phyloP scores from a whole-genome alignment of 352 stramenopile genomes.

The Phytopythium montanum region DNA sequence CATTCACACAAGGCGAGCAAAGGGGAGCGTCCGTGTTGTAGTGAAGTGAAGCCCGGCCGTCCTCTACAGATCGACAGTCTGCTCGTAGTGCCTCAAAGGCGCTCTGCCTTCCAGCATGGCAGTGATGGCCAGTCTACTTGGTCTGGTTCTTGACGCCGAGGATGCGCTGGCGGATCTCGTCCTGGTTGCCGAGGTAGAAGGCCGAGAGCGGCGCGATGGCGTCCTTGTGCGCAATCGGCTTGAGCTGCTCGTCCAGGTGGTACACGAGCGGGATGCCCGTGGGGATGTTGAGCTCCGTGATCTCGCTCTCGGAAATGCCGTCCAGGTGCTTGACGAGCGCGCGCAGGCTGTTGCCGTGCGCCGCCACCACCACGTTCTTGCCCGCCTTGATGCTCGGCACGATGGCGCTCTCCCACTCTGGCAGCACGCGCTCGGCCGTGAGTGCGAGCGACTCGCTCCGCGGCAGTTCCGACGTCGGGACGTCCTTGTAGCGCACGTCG shows the following conservation, averaged over 20 bases:
- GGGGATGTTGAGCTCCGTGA: constrained; percentile 94
- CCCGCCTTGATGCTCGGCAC: constrained; percentile 89
- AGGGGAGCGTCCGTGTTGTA: too few species aligned
- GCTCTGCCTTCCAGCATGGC: too few species aligned
- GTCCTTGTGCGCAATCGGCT: constrained; percentile 78
- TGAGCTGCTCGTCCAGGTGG: constrained; percentile 84
- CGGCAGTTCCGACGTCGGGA: constrained; percentile 85
- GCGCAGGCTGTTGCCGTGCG: constrained; percentile 93
- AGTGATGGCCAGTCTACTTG: too few species aligned
- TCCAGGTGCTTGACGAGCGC: constrained; percentile 95
- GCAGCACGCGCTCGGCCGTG: constrained; percentile 90
- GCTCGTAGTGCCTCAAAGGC: too few species aligned
- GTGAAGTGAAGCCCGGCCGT: too few species aligned
- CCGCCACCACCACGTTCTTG: constrained; percentile 95
- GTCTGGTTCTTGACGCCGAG: constrained; percentile 97
- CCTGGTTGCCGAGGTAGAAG: constrained; percentile 93
- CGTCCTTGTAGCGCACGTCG: constrained; percentile 89
- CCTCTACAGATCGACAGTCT: background rate
- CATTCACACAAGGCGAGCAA: too few species aligned
- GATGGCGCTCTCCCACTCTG: constrained; percentile 91
- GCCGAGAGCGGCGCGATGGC: constrained; percentile 81
- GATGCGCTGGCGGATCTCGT: constrained; percentile 95
- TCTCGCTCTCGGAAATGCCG: constrained; percentile 89
- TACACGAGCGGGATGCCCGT: constrained; percentile 89
- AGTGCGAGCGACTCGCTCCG: constrained; percentile 93